Percentiles rank a stretch among this genome's conserved stretches.
Conservation (phyloP, 192 early-diverging fungal species). For the Entomortierella chlamydospora region DNA sequence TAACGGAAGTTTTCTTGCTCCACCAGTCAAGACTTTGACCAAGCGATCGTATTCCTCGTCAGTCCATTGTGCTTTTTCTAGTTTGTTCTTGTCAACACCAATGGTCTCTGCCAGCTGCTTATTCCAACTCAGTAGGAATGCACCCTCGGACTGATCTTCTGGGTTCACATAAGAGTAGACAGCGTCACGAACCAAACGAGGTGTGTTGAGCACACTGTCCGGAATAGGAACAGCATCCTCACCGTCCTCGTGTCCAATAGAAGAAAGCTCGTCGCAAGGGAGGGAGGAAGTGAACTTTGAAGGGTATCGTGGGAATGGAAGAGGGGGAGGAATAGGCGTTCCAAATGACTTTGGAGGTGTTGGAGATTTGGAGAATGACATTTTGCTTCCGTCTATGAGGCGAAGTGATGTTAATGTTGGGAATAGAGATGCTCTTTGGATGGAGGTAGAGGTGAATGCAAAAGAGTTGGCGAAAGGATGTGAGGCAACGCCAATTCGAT, state of each 20-base stretch:
- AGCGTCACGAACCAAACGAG: constrained; percentile 56
- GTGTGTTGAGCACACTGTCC: constrained; percentile 32
- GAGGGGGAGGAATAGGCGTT: constrained; percentile 26
- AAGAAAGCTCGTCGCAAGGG: constrained; percentile 48
- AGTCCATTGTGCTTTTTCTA: constrained; percentile 41
- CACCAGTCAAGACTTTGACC: constrained; percentile 32
- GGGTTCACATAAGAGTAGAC: constrained; percentile 59
- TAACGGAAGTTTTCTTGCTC: constrained; percentile 36
- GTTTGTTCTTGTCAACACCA: constrained; percentile 33
- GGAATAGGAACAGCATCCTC: constrained; percentile 21
- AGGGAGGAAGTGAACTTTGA: constrained; percentile 49
- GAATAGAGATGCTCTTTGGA: no score
- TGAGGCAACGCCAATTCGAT: no score
- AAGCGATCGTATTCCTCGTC: constrained; percentile 46
- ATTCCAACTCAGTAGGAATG: constrained; percentile 39
- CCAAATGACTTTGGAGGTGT: background rate
- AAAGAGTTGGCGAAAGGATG: no score
- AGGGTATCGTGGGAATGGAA: constrained; percentile 32
- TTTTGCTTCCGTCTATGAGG: background rate
- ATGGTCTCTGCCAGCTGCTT: constrained; percentile 21
- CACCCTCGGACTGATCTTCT: constrained; percentile 50
- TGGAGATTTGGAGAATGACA: constrained; percentile 9
- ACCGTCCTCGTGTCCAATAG: constrained; percentile 26
- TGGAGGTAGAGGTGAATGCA: background rate
- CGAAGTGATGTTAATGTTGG: background rate